These are phyloP conservation scores for Kluyveromyces lactis DNA, from an alignment of 805 yeast species.

Conservation along the genomic window DNA sequence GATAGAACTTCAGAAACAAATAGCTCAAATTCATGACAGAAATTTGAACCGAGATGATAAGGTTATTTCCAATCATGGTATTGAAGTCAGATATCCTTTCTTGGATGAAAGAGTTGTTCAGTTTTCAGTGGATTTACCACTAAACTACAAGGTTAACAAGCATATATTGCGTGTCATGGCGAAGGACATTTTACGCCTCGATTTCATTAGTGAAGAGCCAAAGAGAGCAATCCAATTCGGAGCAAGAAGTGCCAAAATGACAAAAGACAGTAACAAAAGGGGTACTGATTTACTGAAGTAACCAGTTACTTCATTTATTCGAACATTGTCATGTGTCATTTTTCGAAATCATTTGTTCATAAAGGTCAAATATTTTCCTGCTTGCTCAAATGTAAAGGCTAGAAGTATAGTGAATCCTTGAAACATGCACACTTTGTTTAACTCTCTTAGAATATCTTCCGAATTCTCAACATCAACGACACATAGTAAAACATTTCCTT, in stretches of 20 bases:
- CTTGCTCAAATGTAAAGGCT: conserved; percentile 44
- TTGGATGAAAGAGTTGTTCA: conserved; percentile 55
- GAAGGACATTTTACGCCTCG: conserved; percentile 33
- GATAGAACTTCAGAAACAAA: conserved; percentile 59
- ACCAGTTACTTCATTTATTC: neutral
- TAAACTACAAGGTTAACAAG: conserved; percentile 44
- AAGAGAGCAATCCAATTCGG: conserved; percentile 98
- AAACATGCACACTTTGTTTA: conserved; percentile 34
- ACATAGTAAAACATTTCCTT: conserved; percentile 46
- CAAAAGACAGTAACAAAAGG: conserved; percentile 63
- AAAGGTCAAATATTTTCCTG: conserved; percentile 37
- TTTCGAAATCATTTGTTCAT: conserved; percentile 14
- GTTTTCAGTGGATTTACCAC: conserved; percentile 42
- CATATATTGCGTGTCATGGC: conserved; percentile 59
- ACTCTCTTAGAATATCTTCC: conserved; percentile 35
- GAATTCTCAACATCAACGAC: conserved; percentile 59
- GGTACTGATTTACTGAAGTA: conserved; percentile 53
- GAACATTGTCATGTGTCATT: too few relatives aligned
- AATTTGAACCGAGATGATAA: conserved; percentile 90
- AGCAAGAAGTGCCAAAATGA: conserved; percentile 87
- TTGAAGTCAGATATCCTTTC: conserved; percentile 84
- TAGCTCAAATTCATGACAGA: conserved; percentile 63
- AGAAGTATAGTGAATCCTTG: conserved; percentile 34
- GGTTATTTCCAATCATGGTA: conserved; percentile 78
- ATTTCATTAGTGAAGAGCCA: conserved; percentile 58